Base-by-base conservation (phyloP, 257 asterid genomes). In the Jasminum sambac region DNA sequence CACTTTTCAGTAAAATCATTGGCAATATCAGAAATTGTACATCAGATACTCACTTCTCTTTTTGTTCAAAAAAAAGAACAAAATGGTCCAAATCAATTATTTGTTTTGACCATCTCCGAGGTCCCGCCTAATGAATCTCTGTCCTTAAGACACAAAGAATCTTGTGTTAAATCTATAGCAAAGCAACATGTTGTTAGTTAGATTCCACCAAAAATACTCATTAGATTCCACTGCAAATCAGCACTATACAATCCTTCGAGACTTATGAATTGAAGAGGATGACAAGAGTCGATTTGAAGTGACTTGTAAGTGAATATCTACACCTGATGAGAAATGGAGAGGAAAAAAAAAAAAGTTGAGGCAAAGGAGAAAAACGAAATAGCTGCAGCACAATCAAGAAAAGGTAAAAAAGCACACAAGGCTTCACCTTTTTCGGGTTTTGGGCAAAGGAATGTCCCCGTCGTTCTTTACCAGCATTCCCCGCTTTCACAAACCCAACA, bases 391-490 rank as follows among this genome's bases (percentile, higher is more conserved):
- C 23, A 55, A 55, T 55, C 62, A 55, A 55, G 62, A 21, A 21
- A 21, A 55, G 62, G 62, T 8, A 21, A 55, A 55, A 55, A 70
- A 66, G 26, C 62, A 37, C 62, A 37, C 72, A 59, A 64, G 63
- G 67, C 63, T 76, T 57, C 52, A 80, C 86, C 76, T 74, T 76
- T 80, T 73, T 57, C 58, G 66, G 77, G 75, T 74, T 71, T 82
- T 75, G 88, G 77, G 84, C 76, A 16, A 76, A 67, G 82, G 67
- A 62, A 59, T 68, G 88, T 78, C 88, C 80, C 86, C 77, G 70
- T 74, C 78, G 60, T 71, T 70, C 74, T 77, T 73, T 23, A n/a
- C 59, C 25, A 30, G 2, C 36, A 30, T n/a, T n/a, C n/a, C n/a
- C n/a, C n/a, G n/a, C n/a, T n/a, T n/a, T n/a, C n/a, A n/a, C n/a